Conservation (phyloP, 495 filamentous ascomycete species). For the Lasiosphaeris hirsuta region DNA sequence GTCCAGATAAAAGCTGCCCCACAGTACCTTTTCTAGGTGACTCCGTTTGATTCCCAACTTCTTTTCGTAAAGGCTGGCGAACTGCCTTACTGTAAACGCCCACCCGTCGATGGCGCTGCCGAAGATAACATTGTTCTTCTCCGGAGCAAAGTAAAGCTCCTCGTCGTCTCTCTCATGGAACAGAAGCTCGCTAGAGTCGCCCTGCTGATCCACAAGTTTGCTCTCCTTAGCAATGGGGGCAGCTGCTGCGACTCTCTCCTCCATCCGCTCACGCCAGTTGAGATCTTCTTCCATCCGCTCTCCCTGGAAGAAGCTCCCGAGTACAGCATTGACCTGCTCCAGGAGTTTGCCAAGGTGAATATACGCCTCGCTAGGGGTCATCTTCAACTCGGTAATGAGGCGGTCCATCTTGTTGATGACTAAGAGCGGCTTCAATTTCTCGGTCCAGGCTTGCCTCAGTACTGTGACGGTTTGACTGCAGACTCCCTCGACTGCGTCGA, state of each 20-base stretch:
- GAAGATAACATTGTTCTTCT: conserved; percentile 99
- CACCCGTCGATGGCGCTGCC: conserved; percentile 96
- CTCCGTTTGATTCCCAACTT: conserved; percentile 92
- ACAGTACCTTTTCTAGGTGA: conserved; percentile 90
- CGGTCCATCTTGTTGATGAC: conserved; percentile 99
- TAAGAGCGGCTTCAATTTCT: conserved; percentile 89
- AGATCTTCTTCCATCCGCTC: conserved; percentile 99
- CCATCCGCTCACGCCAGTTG: conserved; percentile 90
- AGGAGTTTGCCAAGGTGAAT: conserved; percentile 84
- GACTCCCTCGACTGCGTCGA: conserved; percentile 98
- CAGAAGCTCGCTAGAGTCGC: conserved; percentile 55
- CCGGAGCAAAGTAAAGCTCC: conserved; percentile 95
- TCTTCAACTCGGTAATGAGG: conserved; percentile 85
- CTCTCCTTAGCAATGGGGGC: conserved; percentile 41
- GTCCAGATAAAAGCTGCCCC: conserved; percentile 96
- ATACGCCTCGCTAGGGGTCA: conserved; percentile 87
- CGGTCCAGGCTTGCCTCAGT: conserved; percentile 89
- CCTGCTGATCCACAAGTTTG: conserved; percentile 45
- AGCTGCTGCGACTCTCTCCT: conserved; percentile 68
- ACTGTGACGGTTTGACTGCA: conserved; percentile 99
- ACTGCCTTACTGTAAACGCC: conserved; percentile 95
- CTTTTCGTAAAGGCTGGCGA: conserved; percentile 90
- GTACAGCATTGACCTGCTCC: conserved; percentile 94
- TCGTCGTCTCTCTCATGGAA: conserved; percentile 95
- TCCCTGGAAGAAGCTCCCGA: conserved; percentile 96